A percentile compares a stretch with the other conserved stretches of the same genome.
Evolutionary conservation across 768 basidiomycete genomes (phyloP).

Genomic region (Hygrocybe coccinea): DNA sequence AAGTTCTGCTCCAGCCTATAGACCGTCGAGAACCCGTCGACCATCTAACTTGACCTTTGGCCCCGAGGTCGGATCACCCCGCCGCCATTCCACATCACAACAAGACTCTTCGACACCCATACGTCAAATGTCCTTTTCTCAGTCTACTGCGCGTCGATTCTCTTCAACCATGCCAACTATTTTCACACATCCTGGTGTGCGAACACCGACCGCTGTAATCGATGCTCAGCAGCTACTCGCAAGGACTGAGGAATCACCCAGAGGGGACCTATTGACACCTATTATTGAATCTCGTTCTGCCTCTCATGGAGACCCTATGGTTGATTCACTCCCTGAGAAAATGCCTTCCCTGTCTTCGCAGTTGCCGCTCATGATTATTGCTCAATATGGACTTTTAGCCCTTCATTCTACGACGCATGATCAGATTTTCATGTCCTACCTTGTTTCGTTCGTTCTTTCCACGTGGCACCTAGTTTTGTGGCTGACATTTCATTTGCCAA

Average conservation of each 20-base stretch:
- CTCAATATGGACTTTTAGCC: slow-evolving; percentile 87
- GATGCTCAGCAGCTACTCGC: slow-evolving; percentile 64
- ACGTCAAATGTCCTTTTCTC: slow-evolving; percentile 32
- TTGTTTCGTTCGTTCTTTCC: slow-evolving; percentile 64
- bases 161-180: slow-evolving; percentile 66
- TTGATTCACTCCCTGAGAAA: slow-evolving; percentile 46
- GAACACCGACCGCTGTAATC: slow-evolving; percentile 67
- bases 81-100: slow-evolving; percentile 31
- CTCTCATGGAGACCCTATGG: slow-evolving; percentile 28
- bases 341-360: slow-evolving; percentile 64
- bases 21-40: slow-evolving; percentile 25
- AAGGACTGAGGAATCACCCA: slow-evolving; percentile 29
- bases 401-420: slow-evolving; percentile 87
- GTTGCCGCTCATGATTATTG: slow-evolving; percentile 77
- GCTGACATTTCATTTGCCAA: slow-evolving; percentile 13
- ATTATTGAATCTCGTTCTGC: slow-evolving; percentile 46
- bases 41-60: slow-evolving; percentile 12
- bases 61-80: slow-evolving; percentile 25
- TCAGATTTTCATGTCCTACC: slow-evolving; percentile 87
- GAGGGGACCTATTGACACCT: slow-evolving; percentile 42
- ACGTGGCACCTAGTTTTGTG: not conserved
- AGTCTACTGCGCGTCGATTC: slow-evolving; percentile 46
- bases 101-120: slow-evolving; percentile 16
- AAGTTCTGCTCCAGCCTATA: slow-evolving; percentile 21
- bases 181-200: slow-evolving; percentile 79